These are phyloP conservation scores for Hagleromyces aurorensis DNA, from an alignment of 805 yeast genomes.

Conservation along the genomic window DNA sequence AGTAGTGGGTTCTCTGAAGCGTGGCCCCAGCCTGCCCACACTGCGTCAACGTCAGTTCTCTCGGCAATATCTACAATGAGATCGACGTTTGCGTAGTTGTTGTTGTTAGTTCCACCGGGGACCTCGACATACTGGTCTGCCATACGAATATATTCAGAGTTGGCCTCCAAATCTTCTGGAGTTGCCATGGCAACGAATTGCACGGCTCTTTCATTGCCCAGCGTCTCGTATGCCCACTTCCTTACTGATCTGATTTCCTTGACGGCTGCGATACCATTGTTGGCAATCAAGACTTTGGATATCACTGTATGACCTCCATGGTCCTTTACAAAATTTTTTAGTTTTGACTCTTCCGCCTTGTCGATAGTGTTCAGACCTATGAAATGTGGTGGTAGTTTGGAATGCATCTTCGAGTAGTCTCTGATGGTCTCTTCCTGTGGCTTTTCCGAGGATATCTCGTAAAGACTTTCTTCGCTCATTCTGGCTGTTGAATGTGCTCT, in stretches of 20 bases:
- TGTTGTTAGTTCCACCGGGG: slow-evolving; percentile 98
- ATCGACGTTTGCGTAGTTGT: slow-evolving; percentile 97
- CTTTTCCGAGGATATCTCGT: slow-evolving; percentile 31
- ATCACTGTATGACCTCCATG: slow-evolving; percentile 96
- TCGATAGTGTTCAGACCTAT: slow-evolving; percentile 74
- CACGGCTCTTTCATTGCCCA: slow-evolving; percentile 89
- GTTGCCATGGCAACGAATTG: slow-evolving; percentile 98
- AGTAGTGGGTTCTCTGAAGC: slow-evolving; percentile 97
- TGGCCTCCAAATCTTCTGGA: slow-evolving; percentile 96
- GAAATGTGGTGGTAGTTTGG: slow-evolving; percentile 60
- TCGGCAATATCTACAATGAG: slow-evolving; percentile 95
- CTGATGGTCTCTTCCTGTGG: slow-evolving; percentile 10
- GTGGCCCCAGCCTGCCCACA: slow-evolving; percentile 99
- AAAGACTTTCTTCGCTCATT: slow-evolving; percentile 37
- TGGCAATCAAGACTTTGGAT: slow-evolving; percentile 82
- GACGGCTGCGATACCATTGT: slow-evolving; percentile 99
- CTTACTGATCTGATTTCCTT: slow-evolving; percentile 95
- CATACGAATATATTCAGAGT: slow-evolving; percentile 97
- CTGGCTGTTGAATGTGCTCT: slow-evolving; percentile 1
- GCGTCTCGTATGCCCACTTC: slow-evolving; percentile 99
- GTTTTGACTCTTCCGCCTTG: slow-evolving; percentile 64
- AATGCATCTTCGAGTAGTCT: slow-evolving; percentile 31
- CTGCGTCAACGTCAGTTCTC: slow-evolving; percentile 94
- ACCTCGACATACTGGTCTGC: slow-evolving; percentile 98
- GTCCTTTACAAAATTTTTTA: slow-evolving; percentile 75